Evolutionary conservation across 805 yeast genomes (phyloP).

Genomic region (Zygoascus biomembranicola): DNA sequence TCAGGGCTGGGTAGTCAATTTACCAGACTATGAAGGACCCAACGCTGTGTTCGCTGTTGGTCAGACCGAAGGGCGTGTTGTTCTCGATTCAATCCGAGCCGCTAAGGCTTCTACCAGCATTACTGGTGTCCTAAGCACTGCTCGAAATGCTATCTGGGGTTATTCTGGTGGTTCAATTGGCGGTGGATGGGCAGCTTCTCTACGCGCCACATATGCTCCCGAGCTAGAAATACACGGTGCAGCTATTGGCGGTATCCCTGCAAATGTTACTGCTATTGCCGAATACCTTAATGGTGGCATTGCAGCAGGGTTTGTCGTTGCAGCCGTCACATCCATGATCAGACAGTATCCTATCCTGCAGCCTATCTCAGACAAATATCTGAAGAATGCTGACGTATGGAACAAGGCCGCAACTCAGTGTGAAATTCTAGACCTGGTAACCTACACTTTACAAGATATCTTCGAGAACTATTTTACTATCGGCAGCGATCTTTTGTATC

Average conservation of each 20-base stretch:
- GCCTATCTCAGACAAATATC: not conserved
- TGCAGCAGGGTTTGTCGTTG: constrained; percentile 17
- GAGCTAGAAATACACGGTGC: constrained; percentile 20
- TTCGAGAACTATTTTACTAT: constrained; percentile 14
- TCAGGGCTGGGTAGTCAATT: not conserved
- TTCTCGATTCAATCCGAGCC: constrained; percentile 25
- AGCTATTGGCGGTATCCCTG: constrained; percentile 19
- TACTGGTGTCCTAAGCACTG: constrained; percentile 8
- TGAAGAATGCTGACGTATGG: not conserved
- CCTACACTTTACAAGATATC: constrained; percentile 13
- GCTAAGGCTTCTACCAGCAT: constrained; percentile 8
- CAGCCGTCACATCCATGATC: constrained; percentile 22
- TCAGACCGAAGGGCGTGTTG: constrained; percentile 18
- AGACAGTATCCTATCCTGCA: constrained; percentile 18
- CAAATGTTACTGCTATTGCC: constrained; percentile 11
- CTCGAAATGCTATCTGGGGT: constrained; percentile 19
- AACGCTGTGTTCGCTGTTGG: constrained; percentile 13
- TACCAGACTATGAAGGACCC: constrained; percentile 14
- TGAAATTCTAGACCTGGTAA: constrained; percentile 6
- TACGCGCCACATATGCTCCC: constrained; percentile 21
- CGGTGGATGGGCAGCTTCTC: constrained; percentile 22
- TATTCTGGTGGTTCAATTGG: constrained; percentile 24
- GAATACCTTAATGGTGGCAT: constrained; percentile 15
- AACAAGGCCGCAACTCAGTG: constrained; percentile 13
- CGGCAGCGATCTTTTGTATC: constrained; percentile 12